phyloP scores from a whole-genome alignment of 768 basidiomycete genomes.

The Leucocoprinus sp. region DNA sequence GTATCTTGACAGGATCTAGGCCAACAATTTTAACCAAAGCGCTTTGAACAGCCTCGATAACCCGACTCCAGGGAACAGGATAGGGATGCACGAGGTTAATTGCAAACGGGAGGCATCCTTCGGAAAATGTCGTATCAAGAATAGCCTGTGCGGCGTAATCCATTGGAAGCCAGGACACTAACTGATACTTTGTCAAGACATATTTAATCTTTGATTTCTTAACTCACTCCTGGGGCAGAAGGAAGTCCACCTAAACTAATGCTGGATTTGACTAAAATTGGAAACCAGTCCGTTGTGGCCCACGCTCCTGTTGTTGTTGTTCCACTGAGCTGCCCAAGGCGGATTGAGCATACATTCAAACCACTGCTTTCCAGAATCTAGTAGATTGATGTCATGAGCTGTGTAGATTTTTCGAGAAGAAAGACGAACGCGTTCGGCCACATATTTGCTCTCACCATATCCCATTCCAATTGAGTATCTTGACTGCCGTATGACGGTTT shows the following conservation, averaged over 20 bases:
- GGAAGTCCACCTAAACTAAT: slow-evolving; percentile 22
- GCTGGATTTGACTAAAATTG: slow-evolving; percentile 30
- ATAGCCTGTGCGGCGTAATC: slow-evolving; percentile 20
- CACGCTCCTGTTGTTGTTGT: slow-evolving; percentile 27
- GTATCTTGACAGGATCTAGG: too few relatives aligned
- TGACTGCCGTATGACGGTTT: slow-evolving; percentile 19
- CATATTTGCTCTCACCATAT: slow-evolving; percentile 31
- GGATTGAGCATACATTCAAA: slow-evolving; percentile 21
- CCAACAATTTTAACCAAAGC: too few relatives aligned
- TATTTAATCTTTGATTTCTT: background rate
- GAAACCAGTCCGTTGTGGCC: slow-evolving; percentile 32
- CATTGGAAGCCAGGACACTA: slow-evolving; percentile 28
- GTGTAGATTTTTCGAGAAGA: background rate
- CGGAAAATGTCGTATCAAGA: slow-evolving; percentile 23
- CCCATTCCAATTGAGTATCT: slow-evolving; percentile 24
- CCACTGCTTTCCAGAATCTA: slow-evolving; percentile 25
- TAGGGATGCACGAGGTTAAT: slow-evolving; percentile 29
- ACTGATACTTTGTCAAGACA: slow-evolving; percentile 12
- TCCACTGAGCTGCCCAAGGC: slow-evolving; percentile 32
- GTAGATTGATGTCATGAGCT: background rate
- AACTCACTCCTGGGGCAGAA: slow-evolving; percentile 20
- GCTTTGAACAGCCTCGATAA: too few relatives aligned
- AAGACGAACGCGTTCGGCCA: slow-evolving; percentile 24
- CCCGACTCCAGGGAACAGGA: slow-evolving; percentile 22
- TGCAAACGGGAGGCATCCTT: slow-evolving; percentile 13